phyloP scores from a whole-genome alignment of 306 rosid genomes.

The Spatholobus suberectus region DNA sequence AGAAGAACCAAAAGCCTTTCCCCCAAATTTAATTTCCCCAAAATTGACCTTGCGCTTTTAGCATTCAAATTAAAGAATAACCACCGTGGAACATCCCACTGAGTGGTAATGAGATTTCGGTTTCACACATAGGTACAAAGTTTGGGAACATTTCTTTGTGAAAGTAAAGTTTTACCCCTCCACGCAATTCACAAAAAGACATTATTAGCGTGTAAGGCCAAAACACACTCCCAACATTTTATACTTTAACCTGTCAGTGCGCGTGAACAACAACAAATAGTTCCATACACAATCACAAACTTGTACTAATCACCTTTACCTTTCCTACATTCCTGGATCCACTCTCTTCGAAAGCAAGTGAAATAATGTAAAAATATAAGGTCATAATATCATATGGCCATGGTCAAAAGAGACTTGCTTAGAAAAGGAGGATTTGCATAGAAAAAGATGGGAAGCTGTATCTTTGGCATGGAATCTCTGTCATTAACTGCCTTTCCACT shows the following conservation, averaged over 20 bases:
- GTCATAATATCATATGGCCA: not conserved
- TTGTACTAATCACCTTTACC: not conserved
- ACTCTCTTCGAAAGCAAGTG: conserved; percentile 20
- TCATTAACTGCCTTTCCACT: conserved; percentile 35
- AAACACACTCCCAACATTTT: not conserved
- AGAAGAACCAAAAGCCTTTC: conserved; percentile 12
- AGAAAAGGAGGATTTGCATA: not conserved
- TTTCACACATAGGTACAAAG: not conserved
- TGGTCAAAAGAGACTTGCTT: conserved; percentile 38
- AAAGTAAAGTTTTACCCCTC: conserved; percentile 17
- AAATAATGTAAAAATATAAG: not conserved
- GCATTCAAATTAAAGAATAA: conserved; percentile 45
- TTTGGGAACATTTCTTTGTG: not conserved
- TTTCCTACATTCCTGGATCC: not conserved
- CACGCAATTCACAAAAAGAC: conserved; percentile 34
- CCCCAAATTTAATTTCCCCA: conserved; percentile 16
- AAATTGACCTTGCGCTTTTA: conserved; percentile 20
- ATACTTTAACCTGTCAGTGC: conserved; percentile 18
- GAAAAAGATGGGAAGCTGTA: conserved; percentile 37
- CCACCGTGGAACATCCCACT: conserved; percentile 12
- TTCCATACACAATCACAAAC: not conserved
- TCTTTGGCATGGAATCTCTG: conserved; percentile 42
- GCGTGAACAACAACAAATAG: conserved; percentile 31
- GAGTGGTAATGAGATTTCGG: conserved; percentile 27
- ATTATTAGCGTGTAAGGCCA: not conserved